Evolutionary conservation across 441 rosid species (phyloP).

Genomic region (Gossypium trilobum): DNA sequence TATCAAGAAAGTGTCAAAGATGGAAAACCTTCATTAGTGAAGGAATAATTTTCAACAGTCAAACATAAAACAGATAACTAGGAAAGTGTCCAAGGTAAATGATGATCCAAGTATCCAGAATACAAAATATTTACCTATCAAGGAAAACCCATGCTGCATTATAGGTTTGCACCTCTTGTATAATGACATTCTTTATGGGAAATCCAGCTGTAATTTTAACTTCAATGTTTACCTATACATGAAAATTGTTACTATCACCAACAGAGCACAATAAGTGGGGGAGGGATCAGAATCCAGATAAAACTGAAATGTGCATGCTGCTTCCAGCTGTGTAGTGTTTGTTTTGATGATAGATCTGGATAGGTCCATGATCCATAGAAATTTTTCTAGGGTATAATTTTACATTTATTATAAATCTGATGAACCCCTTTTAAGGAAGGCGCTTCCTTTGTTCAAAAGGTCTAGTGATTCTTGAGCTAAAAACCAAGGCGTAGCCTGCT

Average conservation of each 20-base stretch:
- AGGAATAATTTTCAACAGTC: neutral
- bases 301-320: neutral
- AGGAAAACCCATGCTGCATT: slow-evolving; percentile 33
- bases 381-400: neutral
- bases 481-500: neutral
- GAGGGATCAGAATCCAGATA: neutral
- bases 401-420: neutral
- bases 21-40: neutral
- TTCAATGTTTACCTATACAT: slow-evolving; percentile 37
- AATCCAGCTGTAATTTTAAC: slow-evolving; percentile 50
- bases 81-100: neutral
- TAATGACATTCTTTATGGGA: slow-evolving; percentile 42
- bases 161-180: slow-evolving; percentile 35
- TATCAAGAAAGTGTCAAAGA: neutral
- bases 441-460: neutral
- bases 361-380: neutral
- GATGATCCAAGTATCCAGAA: neutral
- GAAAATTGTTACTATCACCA: neutral
- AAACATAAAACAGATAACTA: neutral
- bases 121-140: slow-evolving; percentile 31
- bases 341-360: neutral
- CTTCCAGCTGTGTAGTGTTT: neutral
- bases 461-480: no score
- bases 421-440: neutral
- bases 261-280: neutral